Base-by-base conservation (phyloP, 352 stramenopile genomes). In the Globisporangium middletonii region DNA sequence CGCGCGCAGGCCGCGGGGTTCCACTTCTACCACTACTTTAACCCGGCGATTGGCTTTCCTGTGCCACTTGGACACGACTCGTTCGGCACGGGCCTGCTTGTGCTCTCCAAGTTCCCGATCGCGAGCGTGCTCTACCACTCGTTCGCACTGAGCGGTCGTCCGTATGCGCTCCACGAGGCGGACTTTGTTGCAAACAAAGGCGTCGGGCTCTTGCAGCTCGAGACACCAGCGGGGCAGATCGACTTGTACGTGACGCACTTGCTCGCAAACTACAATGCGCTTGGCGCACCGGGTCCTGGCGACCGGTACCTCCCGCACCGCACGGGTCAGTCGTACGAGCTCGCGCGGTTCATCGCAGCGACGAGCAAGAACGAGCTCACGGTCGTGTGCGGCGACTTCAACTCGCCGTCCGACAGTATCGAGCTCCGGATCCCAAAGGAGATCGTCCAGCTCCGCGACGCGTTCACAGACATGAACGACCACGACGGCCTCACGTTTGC, bases 11-110 rank as follows among this genome's bases (percentile, higher is more conserved):
- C 78, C 33, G 72, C 63, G 5, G 83, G 83, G 0, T 87, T 88
- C 61, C 58, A 75, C 44, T 92, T 85, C 63, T 89, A 89, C 65
- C 83, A 92, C 68, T 92, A 92, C 72, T 92, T 92, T 50, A 85
- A 89, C 59, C 66, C 83, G 43, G 79, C 79, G 5, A 80, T 90
- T 38, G 83, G 83, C 9, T 92, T 92, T 58, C 83, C 83, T 0
- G 68, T 90, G 26, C 83, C 83, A 11, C 65, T 90, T 27, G 80
- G 79, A 5, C 61, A 80, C 6, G 83, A 90, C 55, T 77, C 75
- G 16, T 92, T 92, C 50, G 83, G 83, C 52, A 92, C 83, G 49
- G 83, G 83, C 16, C 64, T 92, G 59, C 68, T 92, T 16, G 75
- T 89, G 49, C 63, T 92, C 41, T 90, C 83, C 46, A 85, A 80